phyloP scores from a whole-genome alignment of 148 eudicot species.

The Chenopodium album region DNA sequence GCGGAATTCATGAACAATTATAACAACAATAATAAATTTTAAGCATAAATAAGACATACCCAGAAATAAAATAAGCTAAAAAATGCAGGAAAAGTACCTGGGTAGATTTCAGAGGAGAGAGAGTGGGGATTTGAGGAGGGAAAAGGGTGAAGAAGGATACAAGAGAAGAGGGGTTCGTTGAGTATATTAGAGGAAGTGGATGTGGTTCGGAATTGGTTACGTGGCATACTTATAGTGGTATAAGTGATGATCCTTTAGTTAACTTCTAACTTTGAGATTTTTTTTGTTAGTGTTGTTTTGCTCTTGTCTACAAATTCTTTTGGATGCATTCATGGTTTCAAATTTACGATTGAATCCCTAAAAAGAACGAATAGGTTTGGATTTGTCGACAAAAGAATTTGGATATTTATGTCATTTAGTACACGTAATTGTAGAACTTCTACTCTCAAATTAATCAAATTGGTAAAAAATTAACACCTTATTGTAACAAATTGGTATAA shows the following conservation, averaged over 20 bases:
- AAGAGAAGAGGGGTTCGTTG: not conserved
- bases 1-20: not conserved
- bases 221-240: slow-evolving; percentile 27
- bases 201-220: slow-evolving; percentile 36
- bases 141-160: not conserved
- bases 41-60: not conserved
- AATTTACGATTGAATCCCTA: too few relatives aligned
- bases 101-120: not conserved
- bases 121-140: not conserved
- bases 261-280: not conserved
- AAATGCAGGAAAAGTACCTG: not conserved
- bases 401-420: too few relatives aligned
- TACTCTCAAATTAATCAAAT: not conserved
- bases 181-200: slow-evolving; percentile 30
- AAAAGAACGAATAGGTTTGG: too few relatives aligned
- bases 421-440: not conserved
- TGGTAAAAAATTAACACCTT: too few relatives aligned
- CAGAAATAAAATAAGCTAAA: not conserved
- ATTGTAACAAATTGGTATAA: too few relatives aligned
- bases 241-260: not conserved
- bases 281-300: not conserved
- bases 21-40: not conserved
- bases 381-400: too few relatives aligned
- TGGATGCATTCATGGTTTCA: too few relatives aligned
- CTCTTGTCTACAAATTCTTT: not conserved